Base-by-base conservation (phyloP, 2,329 filamentous ascomycete species). In the Westerdykella sp. region DNA sequence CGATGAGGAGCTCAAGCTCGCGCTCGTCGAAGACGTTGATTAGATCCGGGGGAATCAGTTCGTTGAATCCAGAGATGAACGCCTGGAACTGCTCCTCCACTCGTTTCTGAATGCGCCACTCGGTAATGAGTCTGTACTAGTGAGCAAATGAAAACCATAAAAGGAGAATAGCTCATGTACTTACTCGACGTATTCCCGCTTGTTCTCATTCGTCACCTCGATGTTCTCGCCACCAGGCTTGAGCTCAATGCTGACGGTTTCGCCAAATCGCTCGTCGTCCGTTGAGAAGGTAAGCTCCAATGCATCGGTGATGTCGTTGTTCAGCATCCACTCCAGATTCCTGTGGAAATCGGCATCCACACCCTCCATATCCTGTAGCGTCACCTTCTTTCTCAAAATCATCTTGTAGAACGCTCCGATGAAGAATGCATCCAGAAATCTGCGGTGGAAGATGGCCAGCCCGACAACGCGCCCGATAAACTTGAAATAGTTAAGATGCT, bases 341-440 rank as follows among this genome's bases (percentile, higher is more conserved):
- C 91, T 83, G 69, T 98, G 91, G 74, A 97, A 94, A 68, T 97
- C 93, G 46, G 91, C 90, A 67, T 98, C 93, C 31, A 98, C 93
- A 71, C 93, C 93, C 71, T 98, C 93, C 93, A 98, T 98, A 65
- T 98, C 93, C 39, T 87, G 84, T 46, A 98, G 76, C 2, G 84
- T 75, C 23, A 98, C 93, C 59, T 88, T 83, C 78, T 97, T 98
- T 67, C 86, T 84, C 49, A 98, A 72, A 64, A 98, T 85, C 93
- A 98, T 98, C 78, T 98, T 98, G 79, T 98, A 98, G 62, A 98
- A 83, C 23, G 93, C 93, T 39, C 93, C 93, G 63, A 98, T 97
- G 70, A 98, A 98, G 76, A 98, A 98, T 28, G 93, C 94, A 66
- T 98, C 93, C 51, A 98, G 73, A 78, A 98, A 98, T 40, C 93